Evolutionary conservation across 805 yeast genomes (phyloP).

Genomic region (Wickerhamiella qilinensis): DNA sequence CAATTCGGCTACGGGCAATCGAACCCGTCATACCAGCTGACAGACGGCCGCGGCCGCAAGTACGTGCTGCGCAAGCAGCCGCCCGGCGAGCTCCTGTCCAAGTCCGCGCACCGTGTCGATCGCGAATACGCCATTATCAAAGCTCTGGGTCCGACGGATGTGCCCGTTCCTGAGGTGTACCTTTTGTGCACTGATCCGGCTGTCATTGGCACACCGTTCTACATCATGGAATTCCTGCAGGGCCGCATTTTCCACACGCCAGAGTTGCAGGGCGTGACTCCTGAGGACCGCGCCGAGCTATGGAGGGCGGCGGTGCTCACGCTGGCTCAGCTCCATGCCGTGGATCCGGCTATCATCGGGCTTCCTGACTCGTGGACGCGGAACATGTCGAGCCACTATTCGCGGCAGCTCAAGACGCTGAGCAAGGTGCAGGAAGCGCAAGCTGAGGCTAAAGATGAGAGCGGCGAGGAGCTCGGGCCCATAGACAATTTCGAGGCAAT

Average conservation of each 20-base stretch:
- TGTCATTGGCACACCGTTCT: slow-evolving; percentile 38
- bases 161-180: slow-evolving; percentile 40
- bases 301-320: slow-evolving; percentile 37
- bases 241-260: slow-evolving; percentile 45
- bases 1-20: slow-evolving; percentile 52
- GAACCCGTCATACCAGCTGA: slow-evolving; percentile 41
- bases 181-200: slow-evolving; percentile 41
- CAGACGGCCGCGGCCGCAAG: slow-evolving; percentile 25
- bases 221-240: slow-evolving; percentile 41
- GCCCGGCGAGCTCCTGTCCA: slow-evolving; percentile 31
- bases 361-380: slow-evolving; percentile 30
- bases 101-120: slow-evolving; percentile 47
- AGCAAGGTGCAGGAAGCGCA: slow-evolving; percentile 27
- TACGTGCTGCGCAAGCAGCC: slow-evolving; percentile 45
- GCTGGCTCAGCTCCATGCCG: slow-evolving; percentile 32
- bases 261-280: slow-evolving; percentile 25
- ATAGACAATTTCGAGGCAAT: slow-evolving; percentile 33
- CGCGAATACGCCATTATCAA: slow-evolving; percentile 39
- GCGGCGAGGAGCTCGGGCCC: slow-evolving; percentile 25
- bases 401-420: slow-evolving; percentile 37
- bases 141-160: slow-evolving; percentile 22
- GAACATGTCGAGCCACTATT: slow-evolving; percentile 30
- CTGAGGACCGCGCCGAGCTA: slow-evolving; percentile 18
- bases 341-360: slow-evolving; percentile 30
- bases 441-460: slow-evolving; percentile 16